Conservation (phyloP, 1,284 basidiomycete genomes). For the Xerocomus nothofagi region DNA sequence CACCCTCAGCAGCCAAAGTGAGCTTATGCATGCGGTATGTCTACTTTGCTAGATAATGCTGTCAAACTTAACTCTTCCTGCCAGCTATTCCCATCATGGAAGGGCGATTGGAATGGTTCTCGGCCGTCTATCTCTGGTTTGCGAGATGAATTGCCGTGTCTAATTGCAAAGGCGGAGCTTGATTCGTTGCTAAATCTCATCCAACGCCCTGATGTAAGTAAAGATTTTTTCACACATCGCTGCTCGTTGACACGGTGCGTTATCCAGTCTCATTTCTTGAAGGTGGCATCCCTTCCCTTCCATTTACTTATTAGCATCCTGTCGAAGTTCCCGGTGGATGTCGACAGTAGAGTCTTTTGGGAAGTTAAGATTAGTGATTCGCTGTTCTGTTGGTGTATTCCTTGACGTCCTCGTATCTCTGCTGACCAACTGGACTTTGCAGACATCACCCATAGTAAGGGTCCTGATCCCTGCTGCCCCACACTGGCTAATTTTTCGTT, state of each 20-base stretch:
- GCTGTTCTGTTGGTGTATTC: constrained; percentile 55
- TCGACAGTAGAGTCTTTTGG: constrained; percentile 73
- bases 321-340: constrained; percentile 71
- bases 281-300: constrained; percentile 77
- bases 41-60: neutral
- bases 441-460: constrained; percentile 28
- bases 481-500: constrained; percentile 3
- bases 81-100: constrained; percentile 77
- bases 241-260: constrained; percentile 7
- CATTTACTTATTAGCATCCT: constrained; percentile 69
- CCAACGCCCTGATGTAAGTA: constrained; percentile 68
- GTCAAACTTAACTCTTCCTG: constrained; percentile 8
- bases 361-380: constrained; percentile 56
- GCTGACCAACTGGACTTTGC: constrained; percentile 8
- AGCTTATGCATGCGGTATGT: constrained; percentile 73
- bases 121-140: constrained; percentile 64
- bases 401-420: neutral
- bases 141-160: constrained; percentile 53
- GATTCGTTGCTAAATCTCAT: constrained; percentile 65
- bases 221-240: constrained; percentile 2
- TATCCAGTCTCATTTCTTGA: constrained; percentile 74
- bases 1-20: constrained; percentile 72
- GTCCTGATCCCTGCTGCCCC: neutral
- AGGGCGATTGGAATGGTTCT: constrained; percentile 68
- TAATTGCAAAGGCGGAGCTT: constrained; percentile 66